Evolutionary conservation across 176 grass and related monocot species (phyloP).

Genomic region (Themeda triandra): DNA sequence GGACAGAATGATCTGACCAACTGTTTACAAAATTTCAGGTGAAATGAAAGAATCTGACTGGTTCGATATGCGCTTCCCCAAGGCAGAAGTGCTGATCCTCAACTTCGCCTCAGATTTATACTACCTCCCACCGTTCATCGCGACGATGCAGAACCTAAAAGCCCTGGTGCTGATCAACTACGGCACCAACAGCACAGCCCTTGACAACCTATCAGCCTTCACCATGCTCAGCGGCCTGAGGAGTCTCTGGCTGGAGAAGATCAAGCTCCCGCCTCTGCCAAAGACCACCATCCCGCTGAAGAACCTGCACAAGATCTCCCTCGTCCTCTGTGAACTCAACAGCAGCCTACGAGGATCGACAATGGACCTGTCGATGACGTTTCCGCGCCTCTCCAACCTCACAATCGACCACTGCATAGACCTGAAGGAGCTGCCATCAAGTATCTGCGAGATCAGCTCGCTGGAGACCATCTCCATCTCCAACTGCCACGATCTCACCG

Average conservation of each 20-base stretch:
- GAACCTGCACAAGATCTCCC: slow-evolving; percentile 77
- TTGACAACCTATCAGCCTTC: slow-evolving; percentile 77
- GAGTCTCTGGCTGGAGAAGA: slow-evolving; percentile 94
- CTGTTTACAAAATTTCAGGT: slow-evolving; percentile 49
- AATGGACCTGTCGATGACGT: slow-evolving; percentile 77
- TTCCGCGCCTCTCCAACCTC: slow-evolving; percentile 76
- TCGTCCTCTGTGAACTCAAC: slow-evolving; percentile 76
- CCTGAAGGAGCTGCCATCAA: slow-evolving; percentile 73
- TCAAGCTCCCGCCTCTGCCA: slow-evolving; percentile 72
- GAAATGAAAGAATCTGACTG: slow-evolving; percentile 97
- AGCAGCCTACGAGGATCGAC: slow-evolving; percentile 68
- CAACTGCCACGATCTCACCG: slow-evolving; percentile 92
- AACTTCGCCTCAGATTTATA: slow-evolving; percentile 74
- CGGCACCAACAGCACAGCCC: slow-evolving; percentile 36
- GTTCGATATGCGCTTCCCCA: slow-evolving; percentile 90
- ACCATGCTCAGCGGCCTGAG: slow-evolving; percentile 54
- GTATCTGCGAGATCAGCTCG: slow-evolving; percentile 70
- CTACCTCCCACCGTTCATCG: slow-evolving; percentile 75
- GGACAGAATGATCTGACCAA: slow-evolving; percentile 31
- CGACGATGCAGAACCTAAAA: slow-evolving; percentile 87
- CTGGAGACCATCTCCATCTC: slow-evolving; percentile 74
- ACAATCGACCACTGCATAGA: slow-evolving; percentile 94
- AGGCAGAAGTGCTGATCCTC: slow-evolving; percentile 95
- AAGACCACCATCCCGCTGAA: slow-evolving; percentile 84
- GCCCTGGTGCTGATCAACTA: slow-evolving; percentile 88